A percentile compares a stretch with the other conserved stretches of the same genome.
Evolutionary conservation across 108 stramenopile genomes (phyloP).

Genomic region (Cyclotella cryptica): DNA sequence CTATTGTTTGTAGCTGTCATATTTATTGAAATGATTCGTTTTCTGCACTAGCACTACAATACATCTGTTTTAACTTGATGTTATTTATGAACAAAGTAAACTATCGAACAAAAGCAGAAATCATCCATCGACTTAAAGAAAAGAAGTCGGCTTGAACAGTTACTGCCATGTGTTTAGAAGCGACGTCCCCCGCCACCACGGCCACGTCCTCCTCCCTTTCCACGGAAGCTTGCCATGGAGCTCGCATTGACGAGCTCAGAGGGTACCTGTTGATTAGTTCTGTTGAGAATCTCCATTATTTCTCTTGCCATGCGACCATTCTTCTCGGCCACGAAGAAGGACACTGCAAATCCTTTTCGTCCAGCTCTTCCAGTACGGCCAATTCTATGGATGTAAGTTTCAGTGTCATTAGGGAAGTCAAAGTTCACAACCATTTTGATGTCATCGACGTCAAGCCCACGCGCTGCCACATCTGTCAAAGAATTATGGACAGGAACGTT

Average conservation of each 20-base stretch:
- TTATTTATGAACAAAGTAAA: no score
- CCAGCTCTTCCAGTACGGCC: constrained; percentile 98
- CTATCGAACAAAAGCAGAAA: no score
- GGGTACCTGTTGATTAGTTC: constrained; percentile 78
- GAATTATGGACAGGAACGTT: background rate
- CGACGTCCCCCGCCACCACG: constrained; percentile 56
- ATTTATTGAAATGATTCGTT: no score
- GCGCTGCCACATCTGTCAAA: constrained; percentile 95
- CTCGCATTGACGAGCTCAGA: constrained; percentile 60
- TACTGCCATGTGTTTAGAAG: constrained; percentile 16
- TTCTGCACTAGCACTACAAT: no score
- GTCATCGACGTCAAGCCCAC: constrained; percentile 97
- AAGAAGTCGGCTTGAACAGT: no score
- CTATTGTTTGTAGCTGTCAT: no score
- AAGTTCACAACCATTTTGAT: constrained; percentile 96
- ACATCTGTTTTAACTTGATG: no score
- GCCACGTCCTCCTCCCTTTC: constrained; percentile 68
- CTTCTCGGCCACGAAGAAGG: constrained; percentile 95
- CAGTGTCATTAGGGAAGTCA: constrained; percentile 90
- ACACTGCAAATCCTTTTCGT: constrained; percentile 93
- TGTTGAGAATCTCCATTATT: constrained; percentile 81
- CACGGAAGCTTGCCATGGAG: constrained; percentile 50
- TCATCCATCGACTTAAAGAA: no score
- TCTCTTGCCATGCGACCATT: constrained; percentile 90
- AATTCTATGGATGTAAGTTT: constrained; percentile 74